Percentiles rank a stretch among this genome's conserved stretches.
Evolutionary conservation across 2,329 filamentous ascomycete genomes (phyloP).

Genomic region (Tricladium varicosporioides): DNA sequence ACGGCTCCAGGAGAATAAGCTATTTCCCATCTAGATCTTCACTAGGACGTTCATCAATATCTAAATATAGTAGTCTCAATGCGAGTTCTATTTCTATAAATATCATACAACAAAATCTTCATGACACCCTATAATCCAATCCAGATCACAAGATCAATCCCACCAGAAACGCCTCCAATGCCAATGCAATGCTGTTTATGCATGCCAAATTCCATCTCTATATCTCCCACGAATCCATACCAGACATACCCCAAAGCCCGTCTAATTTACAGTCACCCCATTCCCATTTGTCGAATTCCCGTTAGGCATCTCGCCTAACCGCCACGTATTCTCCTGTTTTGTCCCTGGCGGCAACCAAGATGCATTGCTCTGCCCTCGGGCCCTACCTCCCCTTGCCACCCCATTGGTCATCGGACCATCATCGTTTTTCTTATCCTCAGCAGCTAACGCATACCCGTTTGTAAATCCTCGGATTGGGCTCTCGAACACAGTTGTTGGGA

Average conservation of each 20-base stretch:
- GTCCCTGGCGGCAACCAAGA: slow-evolving; percentile 77
- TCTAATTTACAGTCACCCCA: slow-evolving; percentile 8
- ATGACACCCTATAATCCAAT: not conserved
- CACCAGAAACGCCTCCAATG: not conserved
- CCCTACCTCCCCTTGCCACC: slow-evolving; percentile 49
- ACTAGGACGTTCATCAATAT: too few species aligned
- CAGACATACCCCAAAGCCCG: not conserved
- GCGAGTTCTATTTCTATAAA: not conserved
- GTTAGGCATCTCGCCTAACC: slow-evolving; percentile 26
- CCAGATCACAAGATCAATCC: too few species aligned
- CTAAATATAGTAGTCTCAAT: too few species aligned
- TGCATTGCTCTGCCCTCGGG: slow-evolving; percentile 45
- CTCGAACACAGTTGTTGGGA: slow-evolving; percentile 32
- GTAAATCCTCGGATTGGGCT: slow-evolving; percentile 38
- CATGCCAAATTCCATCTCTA: not conserved
- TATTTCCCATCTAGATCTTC: too few species aligned
- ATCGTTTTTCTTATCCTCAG: slow-evolving; percentile 35
- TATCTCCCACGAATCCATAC: not conserved
- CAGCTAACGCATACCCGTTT: slow-evolving; percentile 44
- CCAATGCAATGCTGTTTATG: not conserved
- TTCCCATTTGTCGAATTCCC: not conserved
- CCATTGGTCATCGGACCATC: slow-evolving; percentile 45
- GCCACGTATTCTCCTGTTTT: slow-evolving; percentile 85
- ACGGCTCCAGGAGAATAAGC: too few species aligned
- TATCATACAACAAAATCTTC: not conserved